Evolutionary conservation across 371 early-diverging fungal species (phyloP), one percentile per base, ranked within the genome.

Genomic region (Circinella umbellata): DNA sequence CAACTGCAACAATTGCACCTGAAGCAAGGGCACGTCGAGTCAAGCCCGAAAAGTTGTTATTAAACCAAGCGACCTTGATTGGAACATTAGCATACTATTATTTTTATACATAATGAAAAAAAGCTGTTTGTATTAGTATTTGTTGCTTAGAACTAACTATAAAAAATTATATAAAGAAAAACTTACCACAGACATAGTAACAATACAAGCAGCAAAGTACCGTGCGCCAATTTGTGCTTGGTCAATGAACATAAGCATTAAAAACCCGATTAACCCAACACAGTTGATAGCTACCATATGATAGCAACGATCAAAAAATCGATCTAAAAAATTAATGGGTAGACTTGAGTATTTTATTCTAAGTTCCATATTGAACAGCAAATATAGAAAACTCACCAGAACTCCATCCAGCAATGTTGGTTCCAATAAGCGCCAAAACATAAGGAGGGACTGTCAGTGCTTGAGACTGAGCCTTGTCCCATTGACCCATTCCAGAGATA

Each of bases 21-120:
- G 78, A 69, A 20, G 80, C 83, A 38, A 80, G 69, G 0, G 83
- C 75, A 57, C 83, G 64, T 42, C 83, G 78, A 4, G 83, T 82
- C 34, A 80, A 66, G 6, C 83, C 83, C 59, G 60, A 72, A 69
- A 77, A 83, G 47, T 76, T 83, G 64, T 83, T 83, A 20, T 71
- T 69, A 55, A 80, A 74, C 83, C 83, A 83, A 18, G 80, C 76
- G 11, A 76, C 71, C 39, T 80, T 73, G 63, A 83, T 59, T 6
- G 80, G 57, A 0, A 78, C 76, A 61, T 80, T 74, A 11, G 80
- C 80, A 63, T 82, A 80, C 69, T 68, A 63, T 0, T 11, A 18
- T 8, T 9, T 34, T 37, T 34, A 27, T 47, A 47, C 4, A 27
- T 63, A 11, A 38, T 10, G 11, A 6, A 42, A 9, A 42, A 9